These are phyloP conservation scores for Gastrodia elata DNA, from an alignment of 106 monocot species.

Conservation along the genomic window DNA sequence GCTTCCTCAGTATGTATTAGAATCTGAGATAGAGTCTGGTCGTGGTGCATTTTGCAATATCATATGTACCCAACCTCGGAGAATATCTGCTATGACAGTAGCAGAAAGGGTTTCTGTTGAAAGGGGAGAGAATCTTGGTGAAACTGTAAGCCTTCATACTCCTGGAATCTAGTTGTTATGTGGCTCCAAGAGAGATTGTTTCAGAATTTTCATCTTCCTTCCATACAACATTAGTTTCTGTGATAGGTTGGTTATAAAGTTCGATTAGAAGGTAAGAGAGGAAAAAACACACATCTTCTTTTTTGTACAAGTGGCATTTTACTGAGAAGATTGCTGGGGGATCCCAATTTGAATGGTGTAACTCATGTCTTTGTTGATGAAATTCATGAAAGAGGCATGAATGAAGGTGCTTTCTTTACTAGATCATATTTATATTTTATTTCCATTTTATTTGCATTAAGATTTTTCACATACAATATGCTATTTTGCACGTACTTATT, in stretches of 20 bases:
- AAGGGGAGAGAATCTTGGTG: constrained; percentile 93
- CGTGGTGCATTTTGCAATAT: constrained; percentile 99
- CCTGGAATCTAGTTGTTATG: constrained; percentile 7
- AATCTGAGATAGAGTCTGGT: constrained; percentile 96
- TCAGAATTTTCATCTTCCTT: constrained; percentile 23
- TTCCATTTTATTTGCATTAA: neutral
- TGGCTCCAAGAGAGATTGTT: constrained; percentile 12
- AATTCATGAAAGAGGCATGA: constrained; percentile 99
- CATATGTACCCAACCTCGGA: constrained; percentile 95
- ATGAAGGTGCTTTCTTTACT: constrained; percentile 69
- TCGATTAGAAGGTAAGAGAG: constrained; percentile 97
- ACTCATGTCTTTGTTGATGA: constrained; percentile 99
- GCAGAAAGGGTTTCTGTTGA: constrained; percentile 92
- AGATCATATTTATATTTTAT: neutral
- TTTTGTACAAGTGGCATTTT: constrained; percentile 99
- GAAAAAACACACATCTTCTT: constrained; percentile 98
- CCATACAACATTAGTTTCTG: constrained; percentile 44
- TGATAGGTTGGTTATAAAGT: constrained; percentile 98
- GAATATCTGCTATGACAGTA: constrained; percentile 99
- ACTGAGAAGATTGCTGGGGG: constrained; percentile 83
- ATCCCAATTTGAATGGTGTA: constrained; percentile 81
- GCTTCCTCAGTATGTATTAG: constrained; percentile 93
- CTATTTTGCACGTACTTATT: neutral
- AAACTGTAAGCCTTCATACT: constrained; percentile 47
- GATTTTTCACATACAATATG: neutral